These are phyloP conservation scores for Plenodomus lindquistii DNA, from an alignment of 2,329 filamentous ascomycete species.

Conservation along the genomic window DNA sequence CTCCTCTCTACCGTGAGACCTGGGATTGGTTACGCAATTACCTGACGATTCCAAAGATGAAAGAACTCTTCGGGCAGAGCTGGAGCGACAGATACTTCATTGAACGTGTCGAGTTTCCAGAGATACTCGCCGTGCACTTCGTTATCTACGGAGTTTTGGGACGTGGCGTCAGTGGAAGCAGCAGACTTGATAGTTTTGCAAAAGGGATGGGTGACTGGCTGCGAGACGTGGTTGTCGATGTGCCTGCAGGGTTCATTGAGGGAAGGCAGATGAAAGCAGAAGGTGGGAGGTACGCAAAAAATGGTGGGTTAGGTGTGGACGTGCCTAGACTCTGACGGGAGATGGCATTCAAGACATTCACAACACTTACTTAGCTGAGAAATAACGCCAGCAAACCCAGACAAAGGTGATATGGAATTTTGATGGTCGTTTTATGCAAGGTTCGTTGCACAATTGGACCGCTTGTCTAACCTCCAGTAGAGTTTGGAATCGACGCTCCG, in stretches of 20 bases:
- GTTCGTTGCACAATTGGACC: no score
- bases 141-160: slow-evolving; percentile 46
- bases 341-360: no score
- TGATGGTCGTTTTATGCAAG: no score
- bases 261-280: slow-evolving; percentile 14
- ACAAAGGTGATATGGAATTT: no score
- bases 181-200: slow-evolving; percentile 53
- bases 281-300: slow-evolving; percentile 4
- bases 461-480: no score
- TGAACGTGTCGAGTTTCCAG: slow-evolving; percentile 39
- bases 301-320: neutral
- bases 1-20: slow-evolving; percentile 26
- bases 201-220: slow-evolving; percentile 60
- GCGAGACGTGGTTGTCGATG: slow-evolving; percentile 49
- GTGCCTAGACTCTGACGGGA: neutral
- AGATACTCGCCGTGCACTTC: slow-evolving; percentile 40
- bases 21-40: slow-evolving; percentile 40
- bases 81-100: slow-evolving; percentile 27
- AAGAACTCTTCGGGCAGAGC: slow-evolving; percentile 31
- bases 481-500: neutral
- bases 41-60: slow-evolving; percentile 31
- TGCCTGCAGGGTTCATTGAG: slow-evolving; percentile 41
- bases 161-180: slow-evolving; percentile 53
- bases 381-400: no score
- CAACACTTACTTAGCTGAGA: no score